Conservation (phyloP, 139 green algal species). For the Picochlorum sp. region DNA sequence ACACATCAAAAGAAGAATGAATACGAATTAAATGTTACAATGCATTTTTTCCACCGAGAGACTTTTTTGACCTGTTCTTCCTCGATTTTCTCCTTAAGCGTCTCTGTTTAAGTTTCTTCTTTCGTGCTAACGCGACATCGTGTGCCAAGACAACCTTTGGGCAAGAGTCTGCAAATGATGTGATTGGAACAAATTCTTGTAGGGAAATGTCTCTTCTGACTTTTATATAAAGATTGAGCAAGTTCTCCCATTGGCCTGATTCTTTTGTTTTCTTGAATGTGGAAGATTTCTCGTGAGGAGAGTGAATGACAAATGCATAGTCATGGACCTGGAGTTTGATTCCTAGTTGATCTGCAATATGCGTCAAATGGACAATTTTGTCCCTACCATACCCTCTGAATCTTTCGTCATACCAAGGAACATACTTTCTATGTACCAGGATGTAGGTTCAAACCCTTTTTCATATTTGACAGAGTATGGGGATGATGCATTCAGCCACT, state of each 20-base stretch:
- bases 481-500: not conserved
- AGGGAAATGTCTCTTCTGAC: constrained; percentile 4
- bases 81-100: not conserved
- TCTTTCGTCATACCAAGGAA: constrained; percentile 42
- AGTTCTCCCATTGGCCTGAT: constrained; percentile 6
- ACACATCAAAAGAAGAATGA: not conserved
- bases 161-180: constrained; percentile 6
- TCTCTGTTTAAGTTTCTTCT: constrained; percentile 1
- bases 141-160: not conserved
- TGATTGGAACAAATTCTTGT: constrained; percentile 3
- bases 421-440: constrained; percentile 15
- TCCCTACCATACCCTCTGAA: constrained; percentile 40
- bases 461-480: constrained; percentile 27
- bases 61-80: not conserved
- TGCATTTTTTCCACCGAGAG: not conserved
- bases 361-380: constrained; percentile 15
- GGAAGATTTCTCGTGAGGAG: constrained; percentile 17
- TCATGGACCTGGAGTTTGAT: constrained; percentile 19
- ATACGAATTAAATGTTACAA: not conserved
- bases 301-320: constrained; percentile 29
- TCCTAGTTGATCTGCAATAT: constrained; percentile 7
- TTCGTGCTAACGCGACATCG: not conserved
- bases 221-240: constrained; percentile 7
- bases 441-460: constrained; percentile 38
- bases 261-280: constrained; percentile 15